Evolutionary conservation across 179 eudicot genomes (phyloP).

Genomic region (Beta macrorhiza): DNA sequence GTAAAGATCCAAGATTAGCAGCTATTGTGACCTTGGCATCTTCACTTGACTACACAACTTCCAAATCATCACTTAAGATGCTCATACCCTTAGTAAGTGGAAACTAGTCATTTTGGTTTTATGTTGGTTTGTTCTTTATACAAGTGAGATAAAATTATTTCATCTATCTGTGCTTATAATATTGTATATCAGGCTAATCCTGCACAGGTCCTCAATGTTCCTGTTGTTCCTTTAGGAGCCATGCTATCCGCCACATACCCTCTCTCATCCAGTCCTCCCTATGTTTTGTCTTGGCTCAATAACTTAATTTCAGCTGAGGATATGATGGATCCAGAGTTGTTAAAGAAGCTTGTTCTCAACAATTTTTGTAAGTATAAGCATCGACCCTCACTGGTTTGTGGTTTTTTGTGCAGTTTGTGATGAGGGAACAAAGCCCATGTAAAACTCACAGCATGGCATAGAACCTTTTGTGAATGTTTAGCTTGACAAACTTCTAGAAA

Average conservation of each 20-base stretch:
- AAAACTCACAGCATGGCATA: neutral
- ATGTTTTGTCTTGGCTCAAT: conserved; percentile 86
- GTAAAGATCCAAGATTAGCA: conserved; percentile 70
- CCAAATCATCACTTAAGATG: conserved; percentile 85
- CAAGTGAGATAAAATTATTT: conserved; percentile 10
- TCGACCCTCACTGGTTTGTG: neutral
- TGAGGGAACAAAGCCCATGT: neutral
- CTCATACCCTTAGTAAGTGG: conserved; percentile 85
- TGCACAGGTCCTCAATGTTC: conserved; percentile 89
- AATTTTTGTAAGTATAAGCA: conserved; percentile 74
- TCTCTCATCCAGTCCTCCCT: conserved; percentile 81
- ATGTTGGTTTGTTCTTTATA: conserved; percentile 5
- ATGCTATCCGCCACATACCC: conserved; percentile 87
- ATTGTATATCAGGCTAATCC: conserved; percentile 80
- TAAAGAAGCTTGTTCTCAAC: conserved; percentile 83
- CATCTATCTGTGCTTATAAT: conserved; percentile 2
- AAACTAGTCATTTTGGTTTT: neutral
- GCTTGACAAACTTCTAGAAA: neutral
- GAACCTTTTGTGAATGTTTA: neutral
- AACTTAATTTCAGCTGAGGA: conserved; percentile 77
- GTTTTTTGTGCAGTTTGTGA: neutral
- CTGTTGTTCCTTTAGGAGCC: conserved; percentile 92
- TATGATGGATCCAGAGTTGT: conserved; percentile 97
- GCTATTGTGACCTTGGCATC: conserved; percentile 87
- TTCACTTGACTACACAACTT: conserved; percentile 85